Percentiles rank a stretch among this genome's conserved stretches.
Evolutionary conservation across 108 stramenopile species (phyloP).

Genomic region (Cylindrotheca closterium): DNA sequence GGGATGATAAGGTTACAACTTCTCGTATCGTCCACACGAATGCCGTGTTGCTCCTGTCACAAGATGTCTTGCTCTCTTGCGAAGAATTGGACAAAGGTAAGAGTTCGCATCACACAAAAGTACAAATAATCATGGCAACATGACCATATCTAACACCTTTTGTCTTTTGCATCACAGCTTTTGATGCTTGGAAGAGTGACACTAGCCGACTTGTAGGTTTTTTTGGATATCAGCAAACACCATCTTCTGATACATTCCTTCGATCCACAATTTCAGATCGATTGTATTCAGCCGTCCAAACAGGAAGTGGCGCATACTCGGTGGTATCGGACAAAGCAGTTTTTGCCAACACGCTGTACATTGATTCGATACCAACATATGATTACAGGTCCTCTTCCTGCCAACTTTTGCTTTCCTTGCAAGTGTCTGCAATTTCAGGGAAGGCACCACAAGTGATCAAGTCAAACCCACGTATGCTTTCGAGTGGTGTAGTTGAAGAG

Average conservation of each 20-base stretch:
- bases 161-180: neutral
- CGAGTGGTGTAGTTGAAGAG: neutral
- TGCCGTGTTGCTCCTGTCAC: constrained; percentile 11
- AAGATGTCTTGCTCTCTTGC: constrained; percentile 15
- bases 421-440: constrained; percentile 12
- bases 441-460: constrained; percentile 13
- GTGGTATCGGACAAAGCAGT: constrained; percentile 15
- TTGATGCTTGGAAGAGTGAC: constrained; percentile 20
- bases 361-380: constrained; percentile 7
- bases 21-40: neutral
- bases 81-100: constrained; percentile 11
- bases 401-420: constrained; percentile 7
- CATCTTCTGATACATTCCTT: neutral
- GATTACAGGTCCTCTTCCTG: constrained; percentile 1
- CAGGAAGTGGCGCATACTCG: constrained; percentile 5
- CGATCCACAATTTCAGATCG: neutral
- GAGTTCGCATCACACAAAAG: too few relatives aligned
- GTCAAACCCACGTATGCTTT: neutral
- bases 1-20: constrained; percentile 7
- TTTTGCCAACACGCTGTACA: constrained; percentile 16
- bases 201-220: constrained; percentile 18
- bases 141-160: too few relatives aligned
- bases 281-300: neutral
- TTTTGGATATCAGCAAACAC: neutral
- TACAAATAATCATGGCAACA: too few relatives aligned